phyloP scores from a whole-genome alignment of 2,329 filamentous ascomycete species.

The Bipolaris oryzae region DNA sequence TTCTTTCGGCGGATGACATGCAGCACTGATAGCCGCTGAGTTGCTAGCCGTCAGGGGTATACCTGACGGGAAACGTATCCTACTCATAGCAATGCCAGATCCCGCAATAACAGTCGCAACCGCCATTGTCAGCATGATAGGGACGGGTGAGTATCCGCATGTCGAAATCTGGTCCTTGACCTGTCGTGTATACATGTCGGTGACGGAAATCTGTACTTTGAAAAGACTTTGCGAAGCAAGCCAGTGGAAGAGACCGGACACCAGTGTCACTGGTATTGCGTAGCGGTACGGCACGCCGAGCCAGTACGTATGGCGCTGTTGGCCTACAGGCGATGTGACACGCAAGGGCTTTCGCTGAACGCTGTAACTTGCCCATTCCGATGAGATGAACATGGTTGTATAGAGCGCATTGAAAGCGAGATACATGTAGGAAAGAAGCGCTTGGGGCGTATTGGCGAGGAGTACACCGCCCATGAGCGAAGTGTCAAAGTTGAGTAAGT shows the following conservation, averaged over 20 bases:
- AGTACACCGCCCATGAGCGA: slow-evolving; percentile 32
- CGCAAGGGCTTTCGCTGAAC: slow-evolving; percentile 42
- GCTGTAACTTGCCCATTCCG: slow-evolving; percentile 55
- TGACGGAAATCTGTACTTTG: slow-evolving; percentile 5
- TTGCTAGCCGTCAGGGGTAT: slow-evolving; percentile 38
- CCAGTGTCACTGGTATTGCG: slow-evolving; percentile 43
- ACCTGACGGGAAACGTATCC: slow-evolving; percentile 21
- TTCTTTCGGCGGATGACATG: slow-evolving; percentile 32
- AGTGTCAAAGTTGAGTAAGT: slow-evolving; percentile 10
- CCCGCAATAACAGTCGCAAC: slow-evolving; percentile 18
- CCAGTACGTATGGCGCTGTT: slow-evolving; percentile 52
- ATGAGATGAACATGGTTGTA: slow-evolving; percentile 55
- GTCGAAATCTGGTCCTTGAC: slow-evolving; percentile 7
- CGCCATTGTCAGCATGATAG: slow-evolving; percentile 19
- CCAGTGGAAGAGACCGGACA: slow-evolving; percentile 51
- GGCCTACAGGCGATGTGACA: slow-evolving; percentile 45
- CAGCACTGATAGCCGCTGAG: slow-evolving; percentile 45
- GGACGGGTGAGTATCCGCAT: slow-evolving; percentile 8
- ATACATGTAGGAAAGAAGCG: slow-evolving; percentile 55
- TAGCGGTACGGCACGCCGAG: slow-evolving; percentile 51
- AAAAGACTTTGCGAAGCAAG: slow-evolving; percentile 54
- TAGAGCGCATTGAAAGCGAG: slow-evolving; percentile 55
- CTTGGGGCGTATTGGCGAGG: slow-evolving; percentile 56
- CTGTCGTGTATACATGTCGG: neutral
- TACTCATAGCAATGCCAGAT: slow-evolving; percentile 16